Evolutionary conservation across 176 grass and related monocot species (phyloP).

Genomic region (Eragrostis nindensis): DNA sequence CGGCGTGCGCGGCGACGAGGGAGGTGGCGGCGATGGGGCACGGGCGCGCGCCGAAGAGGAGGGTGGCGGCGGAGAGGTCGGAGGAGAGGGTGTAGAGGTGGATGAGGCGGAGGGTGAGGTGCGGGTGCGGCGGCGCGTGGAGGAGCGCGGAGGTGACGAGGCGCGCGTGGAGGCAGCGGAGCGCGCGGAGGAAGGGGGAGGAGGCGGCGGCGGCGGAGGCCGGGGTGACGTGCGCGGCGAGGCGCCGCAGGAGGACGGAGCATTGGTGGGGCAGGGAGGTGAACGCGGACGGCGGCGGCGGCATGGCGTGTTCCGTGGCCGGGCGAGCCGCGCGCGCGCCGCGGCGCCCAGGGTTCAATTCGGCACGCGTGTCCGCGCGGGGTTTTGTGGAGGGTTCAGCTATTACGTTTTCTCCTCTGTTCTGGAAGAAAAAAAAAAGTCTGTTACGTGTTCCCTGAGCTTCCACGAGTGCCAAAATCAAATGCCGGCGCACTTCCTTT

Average conservation of each 20-base stretch:
- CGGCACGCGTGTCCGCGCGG: background rate
- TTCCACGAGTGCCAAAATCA: too few species aligned
- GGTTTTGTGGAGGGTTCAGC: background rate
- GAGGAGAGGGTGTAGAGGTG: slow-evolving; percentile 80
- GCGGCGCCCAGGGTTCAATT: slow-evolving; percentile 28
- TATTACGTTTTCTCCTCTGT: background rate
- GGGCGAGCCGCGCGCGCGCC: background rate
- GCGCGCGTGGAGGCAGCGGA: slow-evolving; percentile 78
- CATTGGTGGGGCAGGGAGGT: slow-evolving; percentile 40
- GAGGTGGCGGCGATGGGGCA: slow-evolving; percentile 66
- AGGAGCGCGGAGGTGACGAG: slow-evolving; percentile 69
- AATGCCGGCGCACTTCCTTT: too few species aligned
- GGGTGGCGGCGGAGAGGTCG: slow-evolving; percentile 62
- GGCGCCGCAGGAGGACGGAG: slow-evolving; percentile 49
- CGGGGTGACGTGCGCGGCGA: slow-evolving; percentile 43
- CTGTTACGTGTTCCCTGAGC: too few species aligned
- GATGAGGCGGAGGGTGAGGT: slow-evolving; percentile 85
- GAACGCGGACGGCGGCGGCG: background rate
- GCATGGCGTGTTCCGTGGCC: background rate
- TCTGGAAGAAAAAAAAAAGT: too few species aligned
- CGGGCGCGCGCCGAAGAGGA: slow-evolving; percentile 54
- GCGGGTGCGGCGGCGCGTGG: slow-evolving; percentile 50
- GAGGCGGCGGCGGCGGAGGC: slow-evolving; percentile 14
- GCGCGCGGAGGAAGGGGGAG: slow-evolving; percentile 51
- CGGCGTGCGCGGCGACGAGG: slow-evolving; percentile 63